Base-by-base conservation (phyloP, 2,329 filamentous ascomycete genomes). In the Pseudogymnoascus sp. region DNA sequence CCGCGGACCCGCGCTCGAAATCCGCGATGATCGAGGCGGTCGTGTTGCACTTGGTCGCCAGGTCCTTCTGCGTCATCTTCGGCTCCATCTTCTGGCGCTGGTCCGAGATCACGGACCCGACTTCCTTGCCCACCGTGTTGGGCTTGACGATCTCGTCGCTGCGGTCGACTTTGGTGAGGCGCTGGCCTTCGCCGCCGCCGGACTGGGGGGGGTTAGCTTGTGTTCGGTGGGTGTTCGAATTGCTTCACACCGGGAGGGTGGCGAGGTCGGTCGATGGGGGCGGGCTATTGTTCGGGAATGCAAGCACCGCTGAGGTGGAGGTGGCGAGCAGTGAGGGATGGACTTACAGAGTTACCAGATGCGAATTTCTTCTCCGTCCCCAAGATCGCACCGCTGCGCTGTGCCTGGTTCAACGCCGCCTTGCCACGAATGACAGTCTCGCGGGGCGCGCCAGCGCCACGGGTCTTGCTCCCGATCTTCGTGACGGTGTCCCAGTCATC, bases 111-210 rank as follows among this genome's bases (percentile, higher is more conserved):
- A 89, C 90, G 69, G 90, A 86, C 72, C 90, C 91, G 68, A 98
- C 91, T 63, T 84, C 82, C 72, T 84, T 82, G 75, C 92, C 91
- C 64, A 97, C 82, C 56, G 91, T 96, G 81, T 96, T 96, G 74
- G 92, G 93, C 82, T 96, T 96, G 79, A 98, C 89, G 79, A 97
- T 96, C 76, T 97, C 95, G 82, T 98, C 93, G 75, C 87, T 88
- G 70, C 93, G 93, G 83, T 98, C 95, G 77, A 99, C 93, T 82
- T 98, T 97, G 70, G 95, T 98, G 68, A 98, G 84, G 75, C 91
- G 93, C 80, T 99, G 95, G 71, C 95, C 95, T 79, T 98, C 93
- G 69, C 82, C 72, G 62, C 74, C 43, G 24, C 82, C 66, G 78
- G 79, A 73, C 81, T 82, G 72, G 81, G 78, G 67, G 81, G 74